A percentile compares a stretch with the other conserved stretches of the same genome.
Conservation (phyloP, 2,329 filamentous ascomycete genomes). For the Claviceps sp. region DNA sequence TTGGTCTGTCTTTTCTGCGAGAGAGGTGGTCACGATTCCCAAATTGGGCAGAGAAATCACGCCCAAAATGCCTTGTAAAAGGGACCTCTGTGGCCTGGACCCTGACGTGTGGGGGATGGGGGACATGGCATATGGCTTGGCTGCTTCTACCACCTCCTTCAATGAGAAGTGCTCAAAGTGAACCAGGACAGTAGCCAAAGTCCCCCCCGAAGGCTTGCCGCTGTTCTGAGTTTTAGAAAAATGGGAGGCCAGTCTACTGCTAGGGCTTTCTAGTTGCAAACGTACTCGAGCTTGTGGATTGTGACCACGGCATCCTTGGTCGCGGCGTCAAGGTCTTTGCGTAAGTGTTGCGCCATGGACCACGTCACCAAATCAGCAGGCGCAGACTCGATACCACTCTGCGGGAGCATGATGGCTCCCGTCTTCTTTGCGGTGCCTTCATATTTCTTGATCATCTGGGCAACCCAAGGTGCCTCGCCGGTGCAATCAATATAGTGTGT, state of each 20-base stretch:
- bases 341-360: constrained; percentile 36
- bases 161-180: constrained; percentile 40
- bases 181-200: constrained; percentile 52
- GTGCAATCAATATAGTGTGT: constrained; percentile 54
- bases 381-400: constrained; percentile 48
- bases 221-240: constrained; percentile 6
- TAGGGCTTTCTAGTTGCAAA: background rate
- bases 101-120: constrained; percentile 34
- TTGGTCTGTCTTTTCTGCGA: constrained; percentile 35
- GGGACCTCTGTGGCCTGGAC: constrained; percentile 14
- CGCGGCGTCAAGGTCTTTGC: constrained; percentile 32
- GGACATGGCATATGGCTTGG: constrained; percentile 41
- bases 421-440: constrained; percentile 35
- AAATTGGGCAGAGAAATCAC: constrained; percentile 34
- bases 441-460: constrained; percentile 48
- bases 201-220: constrained; percentile 45
- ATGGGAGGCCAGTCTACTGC: background rate
- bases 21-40: constrained; percentile 41
- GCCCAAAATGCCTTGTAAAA: constrained; percentile 36
- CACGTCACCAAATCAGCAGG: constrained; percentile 47
- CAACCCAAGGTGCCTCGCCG: constrained; percentile 44
- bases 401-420: constrained; percentile 47
- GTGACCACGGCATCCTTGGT: constrained; percentile 42
- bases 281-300: constrained; percentile 28
- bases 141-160: constrained; percentile 30